Conservation (phyloP, 2,329 filamentous ascomycete species). For the Aspergillus sp. region DNA sequence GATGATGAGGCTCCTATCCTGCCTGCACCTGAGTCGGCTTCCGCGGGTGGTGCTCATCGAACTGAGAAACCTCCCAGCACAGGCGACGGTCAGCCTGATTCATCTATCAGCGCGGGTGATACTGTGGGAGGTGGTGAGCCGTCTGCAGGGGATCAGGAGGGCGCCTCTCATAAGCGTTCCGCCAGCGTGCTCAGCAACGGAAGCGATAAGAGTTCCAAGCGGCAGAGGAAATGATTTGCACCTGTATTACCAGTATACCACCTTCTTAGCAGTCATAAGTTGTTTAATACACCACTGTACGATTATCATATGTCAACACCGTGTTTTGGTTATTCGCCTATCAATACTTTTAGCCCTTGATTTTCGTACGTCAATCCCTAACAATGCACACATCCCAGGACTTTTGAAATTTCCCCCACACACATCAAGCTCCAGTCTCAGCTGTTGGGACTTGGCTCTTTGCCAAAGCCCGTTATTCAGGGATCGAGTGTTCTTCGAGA, state of each 20-base stretch:
- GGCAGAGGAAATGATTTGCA: constrained; percentile 44
- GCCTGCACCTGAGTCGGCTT: constrained; percentile 13
- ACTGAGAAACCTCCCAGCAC: neutral
- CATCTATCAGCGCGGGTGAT: constrained; percentile 8
- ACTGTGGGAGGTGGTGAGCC: constrained; percentile 4
- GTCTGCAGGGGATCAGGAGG: constrained; percentile 18
- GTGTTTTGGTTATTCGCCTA: neutral
- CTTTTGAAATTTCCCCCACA: neutral
- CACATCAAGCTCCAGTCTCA: neutral
- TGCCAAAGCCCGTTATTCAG: constrained; percentile 15
- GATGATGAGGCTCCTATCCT: constrained; percentile 32
- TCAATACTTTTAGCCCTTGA: constrained; percentile 4
- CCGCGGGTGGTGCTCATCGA: constrained; percentile 3
- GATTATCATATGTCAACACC: constrained; percentile 20
- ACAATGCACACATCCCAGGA: constrained; percentile 2
- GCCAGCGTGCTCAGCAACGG: constrained; percentile 73
- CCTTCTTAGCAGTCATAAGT: constrained; percentile 11
- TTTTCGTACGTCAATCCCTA: neutral
- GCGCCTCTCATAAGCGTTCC: constrained; percentile 67
- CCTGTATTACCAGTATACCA: neutral
- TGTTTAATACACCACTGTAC: constrained; percentile 29
- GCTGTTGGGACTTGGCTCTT: neutral
- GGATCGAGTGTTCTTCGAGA: constrained; percentile 25
- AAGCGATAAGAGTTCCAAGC: constrained; percentile 61
- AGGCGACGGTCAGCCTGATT: neutral